phyloP scores from a whole-genome alignment of 2,329 filamentous ascomycete species.

The Botrytis deweyae region DNA sequence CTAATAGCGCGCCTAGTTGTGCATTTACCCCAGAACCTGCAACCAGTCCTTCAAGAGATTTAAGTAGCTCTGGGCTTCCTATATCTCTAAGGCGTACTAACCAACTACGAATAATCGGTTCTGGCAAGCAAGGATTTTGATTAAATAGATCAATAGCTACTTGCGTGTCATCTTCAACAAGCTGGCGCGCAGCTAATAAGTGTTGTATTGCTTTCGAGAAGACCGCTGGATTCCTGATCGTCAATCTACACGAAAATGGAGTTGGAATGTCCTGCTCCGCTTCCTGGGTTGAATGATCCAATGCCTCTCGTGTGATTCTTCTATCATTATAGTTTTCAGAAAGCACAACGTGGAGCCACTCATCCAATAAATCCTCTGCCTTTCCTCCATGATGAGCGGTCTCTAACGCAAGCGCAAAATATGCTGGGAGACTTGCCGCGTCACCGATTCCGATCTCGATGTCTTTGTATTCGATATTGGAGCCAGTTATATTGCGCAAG shows the following conservation, averaged over 20 bases:
- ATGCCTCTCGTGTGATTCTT: neutral
- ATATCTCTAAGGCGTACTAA: neutral
- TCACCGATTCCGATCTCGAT: neutral
- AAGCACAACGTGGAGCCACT: neutral
- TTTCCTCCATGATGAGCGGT: neutral
- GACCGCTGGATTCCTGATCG: neutral
- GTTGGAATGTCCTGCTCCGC: neutral
- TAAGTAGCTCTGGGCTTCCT: neutral
- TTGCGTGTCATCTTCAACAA: neutral
- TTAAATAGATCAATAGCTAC: neutral
- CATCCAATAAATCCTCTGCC: neutral
- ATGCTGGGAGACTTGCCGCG: neutral
- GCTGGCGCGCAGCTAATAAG: neutral
- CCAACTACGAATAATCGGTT: neutral
- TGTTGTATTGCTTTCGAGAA: neutral
- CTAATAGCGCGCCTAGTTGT: neutral
- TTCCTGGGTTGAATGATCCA: neutral
- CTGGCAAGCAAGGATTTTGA: neutral
- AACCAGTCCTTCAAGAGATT: neutral
- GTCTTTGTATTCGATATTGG: neutral
- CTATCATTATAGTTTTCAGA: neutral
- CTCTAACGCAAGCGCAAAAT: neutral
- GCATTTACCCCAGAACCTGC: neutral
- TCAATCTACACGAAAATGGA: neutral
- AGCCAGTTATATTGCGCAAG: neutral